These are phyloP conservation scores for Heliocybe sulcata DNA, from an alignment of 1,284 basidiomycete species.

Conservation along the genomic window DNA sequence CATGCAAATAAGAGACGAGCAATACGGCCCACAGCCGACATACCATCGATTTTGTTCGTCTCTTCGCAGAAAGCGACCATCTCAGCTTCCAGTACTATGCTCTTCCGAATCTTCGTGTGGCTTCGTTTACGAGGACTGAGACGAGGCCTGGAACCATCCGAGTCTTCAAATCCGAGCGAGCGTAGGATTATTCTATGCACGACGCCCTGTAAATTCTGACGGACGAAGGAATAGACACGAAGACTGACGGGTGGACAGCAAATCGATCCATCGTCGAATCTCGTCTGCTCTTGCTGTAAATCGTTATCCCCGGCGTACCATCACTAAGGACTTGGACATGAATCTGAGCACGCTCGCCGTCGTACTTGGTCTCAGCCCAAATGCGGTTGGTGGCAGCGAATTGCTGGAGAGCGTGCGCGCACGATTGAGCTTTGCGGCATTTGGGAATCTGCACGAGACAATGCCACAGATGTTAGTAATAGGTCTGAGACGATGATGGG, in stretches of 20 bases:
- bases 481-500: too few relatives aligned
- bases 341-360: slow-evolving; percentile 85
- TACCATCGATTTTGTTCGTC: slow-evolving; percentile 48
- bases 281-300: slow-evolving; percentile 81
- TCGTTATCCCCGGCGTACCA: slow-evolving; percentile 44
- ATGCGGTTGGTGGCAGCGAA: slow-evolving; percentile 39
- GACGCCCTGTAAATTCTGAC: background rate
- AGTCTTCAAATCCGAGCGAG: slow-evolving; percentile 41
- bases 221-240: background rate
- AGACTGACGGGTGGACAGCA: slow-evolving; percentile 56
- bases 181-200: slow-evolving; percentile 50
- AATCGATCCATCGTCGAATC: slow-evolving; percentile 71
- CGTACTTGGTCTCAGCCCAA: slow-evolving; percentile 88
- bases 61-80: slow-evolving; percentile 75
- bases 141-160: slow-evolving; percentile 6
- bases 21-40: too few relatives aligned
- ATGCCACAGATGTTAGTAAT: too few relatives aligned
- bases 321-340: slow-evolving; percentile 52
- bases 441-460: slow-evolving; percentile 68
- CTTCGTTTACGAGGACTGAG: background rate
- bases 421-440: slow-evolving; percentile 61
- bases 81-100: slow-evolving; percentile 79
- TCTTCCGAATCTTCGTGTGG: slow-evolving; percentile 26
- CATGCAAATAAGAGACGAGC: too few relatives aligned
- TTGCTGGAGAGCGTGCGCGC: slow-evolving; percentile 45